These are phyloP conservation scores for Phaeophleospora eucalypticola DNA, from an alignment of 2,329 filamentous ascomycete genomes.

Conservation along the genomic window DNA sequence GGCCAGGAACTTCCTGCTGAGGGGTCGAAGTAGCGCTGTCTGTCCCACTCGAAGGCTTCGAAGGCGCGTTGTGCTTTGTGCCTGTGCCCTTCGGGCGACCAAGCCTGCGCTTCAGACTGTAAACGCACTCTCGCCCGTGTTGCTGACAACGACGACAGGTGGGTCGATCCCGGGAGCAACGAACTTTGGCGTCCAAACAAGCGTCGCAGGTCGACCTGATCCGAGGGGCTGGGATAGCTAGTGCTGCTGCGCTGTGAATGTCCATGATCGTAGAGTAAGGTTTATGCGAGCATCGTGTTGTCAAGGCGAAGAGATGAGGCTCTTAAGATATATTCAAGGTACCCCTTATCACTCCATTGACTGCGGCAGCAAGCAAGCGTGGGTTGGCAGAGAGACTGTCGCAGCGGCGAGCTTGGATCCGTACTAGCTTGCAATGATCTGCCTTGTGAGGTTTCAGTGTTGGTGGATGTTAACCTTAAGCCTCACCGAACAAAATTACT, in stretches of 20 bases:
- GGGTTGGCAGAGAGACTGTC: background rate
- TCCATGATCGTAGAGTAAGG: background rate
- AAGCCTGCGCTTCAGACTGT: background rate
- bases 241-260: background rate
- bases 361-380: background rate
- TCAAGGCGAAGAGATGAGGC: background rate
- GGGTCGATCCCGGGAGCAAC: slow-evolving; percentile 1
- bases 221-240: background rate
- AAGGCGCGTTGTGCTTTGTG: background rate
- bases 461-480: background rate
- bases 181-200: slow-evolving; percentile 1
- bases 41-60: background rate
- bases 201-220: slow-evolving; percentile 3
- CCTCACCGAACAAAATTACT: background rate
- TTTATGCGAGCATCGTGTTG: background rate
- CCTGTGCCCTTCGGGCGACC: background rate
- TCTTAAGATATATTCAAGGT: background rate
- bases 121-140: slow-evolving; percentile 2
- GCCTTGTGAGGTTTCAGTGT: background rate
- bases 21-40: background rate
- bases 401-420: background rate
- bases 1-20: background rate
- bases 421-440: background rate
- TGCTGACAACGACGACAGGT: background rate
- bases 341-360: background rate